phyloP scores from a whole-genome alignment of 2,329 filamentous ascomycete species.

The Piedraia hortae region DNA sequence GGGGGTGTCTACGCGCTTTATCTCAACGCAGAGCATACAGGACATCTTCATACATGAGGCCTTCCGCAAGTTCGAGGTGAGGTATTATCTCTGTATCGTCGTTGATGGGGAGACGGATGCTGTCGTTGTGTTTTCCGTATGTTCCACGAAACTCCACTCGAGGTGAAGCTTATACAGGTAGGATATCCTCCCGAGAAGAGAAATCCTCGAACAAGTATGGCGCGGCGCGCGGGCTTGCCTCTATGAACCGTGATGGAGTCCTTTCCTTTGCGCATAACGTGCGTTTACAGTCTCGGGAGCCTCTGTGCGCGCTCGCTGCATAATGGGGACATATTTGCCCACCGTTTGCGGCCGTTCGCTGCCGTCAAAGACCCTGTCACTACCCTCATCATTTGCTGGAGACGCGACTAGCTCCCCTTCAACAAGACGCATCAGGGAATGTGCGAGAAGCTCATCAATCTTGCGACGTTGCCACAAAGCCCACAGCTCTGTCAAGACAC shows the following conservation, averaged over 20 bases:
- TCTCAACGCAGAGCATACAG: constrained; percentile 73
- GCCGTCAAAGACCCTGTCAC: constrained; percentile 30
- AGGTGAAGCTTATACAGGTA: constrained; percentile 2
- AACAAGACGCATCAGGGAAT: constrained; percentile 39
- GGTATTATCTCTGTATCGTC: constrained; percentile 70
- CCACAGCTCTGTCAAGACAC: constrained; percentile 55
- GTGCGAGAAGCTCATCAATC: constrained; percentile 68
- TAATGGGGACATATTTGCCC: constrained; percentile 29
- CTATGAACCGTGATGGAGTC: constrained; percentile 30
- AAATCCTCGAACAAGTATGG: constrained; percentile 72
- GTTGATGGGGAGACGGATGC: constrained; percentile 70
- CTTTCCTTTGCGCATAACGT: constrained; percentile 26
- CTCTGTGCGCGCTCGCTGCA: constrained; percentile 29
- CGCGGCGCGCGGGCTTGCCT: constrained; percentile 57
- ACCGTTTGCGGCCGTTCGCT: constrained; percentile 25
- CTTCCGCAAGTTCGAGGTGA: constrained; percentile 71
- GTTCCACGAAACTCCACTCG: constrained; percentile 6
- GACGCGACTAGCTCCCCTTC: constrained; percentile 11
- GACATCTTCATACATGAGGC: constrained; percentile 91
- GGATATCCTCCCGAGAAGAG: constrained; percentile 37
- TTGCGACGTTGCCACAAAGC: constrained; percentile 55
- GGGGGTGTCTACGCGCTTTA: constrained; percentile 39
- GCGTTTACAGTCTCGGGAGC: constrained; percentile 33
- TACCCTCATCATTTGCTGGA: constrained; percentile 3
- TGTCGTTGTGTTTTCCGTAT: constrained; percentile 76